Base-by-base conservation (phyloP, 768 basidiomycete species). In the Nidula microcarpa region DNA sequence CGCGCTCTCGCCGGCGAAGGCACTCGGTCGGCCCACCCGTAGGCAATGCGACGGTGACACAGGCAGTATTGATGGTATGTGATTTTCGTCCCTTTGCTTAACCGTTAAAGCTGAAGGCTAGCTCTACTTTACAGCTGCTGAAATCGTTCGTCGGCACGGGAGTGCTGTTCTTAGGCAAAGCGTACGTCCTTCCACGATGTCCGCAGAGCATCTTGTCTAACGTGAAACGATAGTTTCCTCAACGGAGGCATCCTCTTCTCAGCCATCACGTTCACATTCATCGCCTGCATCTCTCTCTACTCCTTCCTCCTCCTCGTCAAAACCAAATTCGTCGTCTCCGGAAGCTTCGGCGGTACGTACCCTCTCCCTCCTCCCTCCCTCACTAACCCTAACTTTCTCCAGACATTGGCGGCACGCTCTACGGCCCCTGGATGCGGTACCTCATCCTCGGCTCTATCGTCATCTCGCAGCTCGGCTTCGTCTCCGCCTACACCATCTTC, bases 101-200 rank as follows among this genome's bases (percentile, higher is more conserved):
- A 23, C 16, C 6, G 7, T 57, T 11, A 5, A 32, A 53, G 33
- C 39, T 39, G 6, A 23, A 14, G 4, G 33, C 55, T 46, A 54
- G 46, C 47, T 49, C 54, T 51, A 18, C 30, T 39, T 55, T 37
- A 9, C 59, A 95, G 92, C 71, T 98, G 51, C 72, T 97, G 54
- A 98, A 98, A 70, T 85, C 89, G 1, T 98, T 98, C 61, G 85
- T 98, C 46, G 96, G 96, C 17, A 98, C 96, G 11, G 96, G 96
- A 13, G 89, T 99, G 8, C 68, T 99, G 35, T 98, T 99, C 74
- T 80, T 99, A 30, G 97, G 94, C 49, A 96, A 92, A 73, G 97
- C 86, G 89, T 94, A 68, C 62, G 89, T 52, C 43, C 23, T 23
- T 23, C 23, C 11, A 8, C 55, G 39, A 3, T 11, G 55, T 30